A percentile compares a stretch with the other conserved stretches of the same genome.
phyloP scores from a whole-genome alignment of 1,284 basidiomycete genomes.

The Moesziomyces antarcticus region DNA sequence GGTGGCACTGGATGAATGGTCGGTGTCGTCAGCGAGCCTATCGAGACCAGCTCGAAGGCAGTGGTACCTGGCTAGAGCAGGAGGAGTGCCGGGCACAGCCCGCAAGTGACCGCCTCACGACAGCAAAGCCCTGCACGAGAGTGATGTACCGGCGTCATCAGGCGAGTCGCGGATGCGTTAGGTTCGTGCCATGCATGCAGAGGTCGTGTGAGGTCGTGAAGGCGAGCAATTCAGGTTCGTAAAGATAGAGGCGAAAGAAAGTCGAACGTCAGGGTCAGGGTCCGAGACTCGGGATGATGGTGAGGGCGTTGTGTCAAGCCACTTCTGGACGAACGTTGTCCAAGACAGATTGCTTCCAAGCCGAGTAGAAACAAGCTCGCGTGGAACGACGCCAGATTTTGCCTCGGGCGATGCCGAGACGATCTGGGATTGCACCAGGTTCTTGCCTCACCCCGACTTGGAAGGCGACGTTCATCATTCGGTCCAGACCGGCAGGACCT shows the following conservation, averaged over 20 bases:
- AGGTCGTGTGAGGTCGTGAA: not conserved
- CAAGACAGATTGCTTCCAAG: too few species aligned
- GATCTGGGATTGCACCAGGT: not conserved
- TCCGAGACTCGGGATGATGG: slow-evolving; percentile 2
- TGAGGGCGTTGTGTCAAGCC: slow-evolving; percentile 4
- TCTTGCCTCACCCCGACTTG: not conserved
- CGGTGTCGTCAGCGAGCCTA: not conserved
- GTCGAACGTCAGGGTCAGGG: slow-evolving; percentile 7
- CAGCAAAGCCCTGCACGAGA: slow-evolving; percentile 1
- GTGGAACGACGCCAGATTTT: not conserved
- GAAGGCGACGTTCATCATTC: not conserved
- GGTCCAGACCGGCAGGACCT: not conserved
- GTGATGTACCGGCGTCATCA: slow-evolving; percentile 1
- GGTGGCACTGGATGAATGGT: too few species aligned
- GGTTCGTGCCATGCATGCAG: not conserved
- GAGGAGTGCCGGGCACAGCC: slow-evolving; percentile 29
- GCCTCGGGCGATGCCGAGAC: not conserved
- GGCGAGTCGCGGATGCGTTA: too few species aligned
- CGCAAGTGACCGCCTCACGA: slow-evolving; percentile 1
- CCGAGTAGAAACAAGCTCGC: not conserved
- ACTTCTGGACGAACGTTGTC: not conserved
- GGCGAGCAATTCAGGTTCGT: not conserved
- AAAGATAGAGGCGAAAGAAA: not conserved
- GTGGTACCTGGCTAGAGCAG: not conserved
- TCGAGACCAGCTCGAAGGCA: slow-evolving; percentile 26